Evolutionary conservation across 2,329 filamentous ascomycete species (phyloP).

Genomic region (Ustilaginoidea virens): DNA sequence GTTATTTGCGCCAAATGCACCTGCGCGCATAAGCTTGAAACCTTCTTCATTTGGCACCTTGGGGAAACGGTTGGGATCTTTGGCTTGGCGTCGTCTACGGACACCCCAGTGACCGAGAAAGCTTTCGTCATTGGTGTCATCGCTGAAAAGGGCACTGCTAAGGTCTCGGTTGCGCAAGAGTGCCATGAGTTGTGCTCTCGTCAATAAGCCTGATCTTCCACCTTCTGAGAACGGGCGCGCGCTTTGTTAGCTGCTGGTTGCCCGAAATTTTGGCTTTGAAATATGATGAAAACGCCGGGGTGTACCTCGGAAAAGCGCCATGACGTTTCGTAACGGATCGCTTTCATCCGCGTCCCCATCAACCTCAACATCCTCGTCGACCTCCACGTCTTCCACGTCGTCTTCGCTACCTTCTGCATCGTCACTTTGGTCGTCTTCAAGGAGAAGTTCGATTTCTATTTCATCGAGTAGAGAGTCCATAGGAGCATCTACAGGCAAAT

Average conservation of each 20-base stretch:
- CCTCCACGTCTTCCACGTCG: slow-evolving; percentile 8
- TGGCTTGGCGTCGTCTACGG: slow-evolving; percentile 23
- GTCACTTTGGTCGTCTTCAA: slow-evolving; percentile 7
- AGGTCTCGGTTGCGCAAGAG: slow-evolving; percentile 24
- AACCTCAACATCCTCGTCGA: slow-evolving; percentile 9
- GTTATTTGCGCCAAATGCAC: slow-evolving; percentile 60
- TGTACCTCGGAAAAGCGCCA: slow-evolving; percentile 17
- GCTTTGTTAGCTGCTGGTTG: background rate
- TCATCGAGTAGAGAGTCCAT: slow-evolving; percentile 5
- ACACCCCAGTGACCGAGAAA: slow-evolving; percentile 25
- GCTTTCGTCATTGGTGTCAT: slow-evolving; percentile 21
- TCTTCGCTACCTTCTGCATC: slow-evolving; percentile 11
- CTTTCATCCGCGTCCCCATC: slow-evolving; percentile 10
- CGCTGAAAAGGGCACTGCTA: slow-evolving; percentile 19
- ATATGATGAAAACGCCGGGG: background rate
- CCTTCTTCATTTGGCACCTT: slow-evolving; percentile 72
- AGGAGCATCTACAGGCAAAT: no score
- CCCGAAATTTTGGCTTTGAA: background rate
- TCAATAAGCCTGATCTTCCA: slow-evolving; percentile 16
- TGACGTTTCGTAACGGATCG: slow-evolving; percentile 19
- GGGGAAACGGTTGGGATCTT: slow-evolving; percentile 53
- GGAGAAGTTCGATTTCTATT: slow-evolving; percentile 10
- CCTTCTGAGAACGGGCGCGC: slow-evolving; percentile 9
- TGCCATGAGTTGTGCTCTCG: slow-evolving; percentile 22
- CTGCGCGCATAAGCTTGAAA: slow-evolving; percentile 63